Percentiles rank a stretch among this genome's conserved stretches.
phyloP scores from a whole-genome alignment of 768 basidiomycete genomes.

The Naganishia randhawae region DNA sequence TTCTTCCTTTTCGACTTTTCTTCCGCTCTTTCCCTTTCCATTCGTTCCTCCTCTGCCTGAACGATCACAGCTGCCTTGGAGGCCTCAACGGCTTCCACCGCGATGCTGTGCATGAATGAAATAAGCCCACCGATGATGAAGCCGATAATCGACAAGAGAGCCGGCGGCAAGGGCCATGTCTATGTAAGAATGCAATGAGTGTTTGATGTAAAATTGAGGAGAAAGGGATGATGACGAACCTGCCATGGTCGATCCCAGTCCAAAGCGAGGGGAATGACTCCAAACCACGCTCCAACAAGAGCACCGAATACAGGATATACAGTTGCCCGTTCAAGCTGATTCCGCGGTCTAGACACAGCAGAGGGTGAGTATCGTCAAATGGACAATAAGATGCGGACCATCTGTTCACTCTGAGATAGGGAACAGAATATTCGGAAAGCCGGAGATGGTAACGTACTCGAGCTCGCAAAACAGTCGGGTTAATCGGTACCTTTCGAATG shows the following conservation, averaged over 20 bases:
- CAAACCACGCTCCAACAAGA: conserved; percentile 72
- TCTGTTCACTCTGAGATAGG: no score
- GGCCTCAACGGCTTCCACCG: conserved; percentile 24
- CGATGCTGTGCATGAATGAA: conserved; percentile 32
- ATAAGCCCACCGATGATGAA: conserved; percentile 37
- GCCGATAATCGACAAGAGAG: conserved; percentile 37
- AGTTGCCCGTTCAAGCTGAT: conserved; percentile 69
- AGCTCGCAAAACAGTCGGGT: conserved; percentile 75
- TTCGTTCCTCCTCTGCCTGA: conserved; percentile 11
- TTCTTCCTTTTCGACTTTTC: conserved; percentile 5
- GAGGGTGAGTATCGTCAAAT: neutral
- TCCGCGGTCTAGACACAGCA: neutral
- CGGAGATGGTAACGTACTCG: conserved; percentile 60
- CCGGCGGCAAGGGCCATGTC: conserved; percentile 42
- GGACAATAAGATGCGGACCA: no score
- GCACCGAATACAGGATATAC: conserved; percentile 75
- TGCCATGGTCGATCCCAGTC: conserved; percentile 99
- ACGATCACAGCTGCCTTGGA: conserved; percentile 1
- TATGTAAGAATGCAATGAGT: neutral
- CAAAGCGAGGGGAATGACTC: conserved; percentile 76
- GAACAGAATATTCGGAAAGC: no score
- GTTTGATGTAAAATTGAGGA: neutral
- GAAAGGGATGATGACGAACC: conserved; percentile 55
- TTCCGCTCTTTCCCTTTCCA: neutral
- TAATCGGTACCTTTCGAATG: conserved; percentile 65